Conservation (phyloP, 805 yeast species). For the Metschnikowia baotianmanensis region DNA sequence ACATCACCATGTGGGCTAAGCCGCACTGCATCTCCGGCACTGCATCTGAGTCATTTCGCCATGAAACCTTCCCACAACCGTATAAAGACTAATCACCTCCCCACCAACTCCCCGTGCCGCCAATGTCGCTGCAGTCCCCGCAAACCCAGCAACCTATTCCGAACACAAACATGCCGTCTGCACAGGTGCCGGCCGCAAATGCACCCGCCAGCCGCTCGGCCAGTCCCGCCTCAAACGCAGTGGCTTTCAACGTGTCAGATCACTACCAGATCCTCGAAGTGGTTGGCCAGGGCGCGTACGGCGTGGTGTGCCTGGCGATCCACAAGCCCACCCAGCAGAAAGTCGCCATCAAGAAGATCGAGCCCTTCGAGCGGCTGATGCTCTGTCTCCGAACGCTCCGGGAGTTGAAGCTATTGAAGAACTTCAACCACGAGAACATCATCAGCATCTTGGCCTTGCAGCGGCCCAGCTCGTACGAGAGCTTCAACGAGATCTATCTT, state of each 20-base stretch:
- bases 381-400: slow-evolving; percentile 86
- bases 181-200: slow-evolving; percentile 1
- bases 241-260: slow-evolving; percentile 78
- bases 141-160: neutral
- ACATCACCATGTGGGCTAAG: neutral
- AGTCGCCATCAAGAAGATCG: slow-evolving; percentile 94
- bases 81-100: slow-evolving; percentile 4
- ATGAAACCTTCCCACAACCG: slow-evolving; percentile 4
- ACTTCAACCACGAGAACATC: slow-evolving; percentile 92
- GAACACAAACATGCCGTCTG: slow-evolving; percentile 6
- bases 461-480: slow-evolving; percentile 70
- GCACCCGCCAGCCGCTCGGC: neutral
- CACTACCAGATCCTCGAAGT: slow-evolving; percentile 83
- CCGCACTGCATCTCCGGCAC: slow-evolving; percentile 6
- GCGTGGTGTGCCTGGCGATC: slow-evolving; percentile 85
- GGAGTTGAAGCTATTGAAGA: slow-evolving; percentile 83
- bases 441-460: slow-evolving; percentile 88
- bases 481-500: slow-evolving; percentile 82
- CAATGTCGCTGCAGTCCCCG: neutral
- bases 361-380: slow-evolving; percentile 87
- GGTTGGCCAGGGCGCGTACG: slow-evolving; percentile 96
- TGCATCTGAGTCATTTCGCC: slow-evolving; percentile 7
- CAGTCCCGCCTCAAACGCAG: slow-evolving; percentile 16
- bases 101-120: neutral
- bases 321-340: slow-evolving; percentile 82